Base-by-base conservation (phyloP, 169 alveolate genomes). In the Eimeria zaria region DNA sequence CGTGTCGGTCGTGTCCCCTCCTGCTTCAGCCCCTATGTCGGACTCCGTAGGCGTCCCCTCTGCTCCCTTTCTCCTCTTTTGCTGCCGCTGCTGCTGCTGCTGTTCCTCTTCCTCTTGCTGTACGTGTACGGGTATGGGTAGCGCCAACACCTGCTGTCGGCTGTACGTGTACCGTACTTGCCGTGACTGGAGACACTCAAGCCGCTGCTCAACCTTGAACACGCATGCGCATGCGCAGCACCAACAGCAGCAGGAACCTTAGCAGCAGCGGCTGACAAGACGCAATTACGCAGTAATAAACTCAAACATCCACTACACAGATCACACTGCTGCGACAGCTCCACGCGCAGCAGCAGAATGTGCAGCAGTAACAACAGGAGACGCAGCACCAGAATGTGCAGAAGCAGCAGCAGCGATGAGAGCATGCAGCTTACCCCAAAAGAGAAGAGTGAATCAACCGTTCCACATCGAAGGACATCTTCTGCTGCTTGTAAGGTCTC, bases 201-300 rank as follows among this genome's bases (percentile, higher is more conserved):
- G 46, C 27, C 96, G 84, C 76, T 93, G 96, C 71, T 93, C 96
- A 39, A 81, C 96, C 96, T 93, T 81, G 88, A 33, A 36, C n/a
- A 76, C 58, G 30, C 67, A 92, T 39, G 71, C 55, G 62, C 53
- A 58, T 5, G 51, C 9, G 74, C 78, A 69, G 39, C 24, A 46
- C 33, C 58, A 33, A 53, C 89, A 24, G 73, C 89, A 71, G 36
- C n/a, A 62, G 69, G 12, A 5, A 22, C 80, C 24, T 67, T 46
- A 85, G 76, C 91, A 20, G 41, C 46, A 20, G 27, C 64, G 46
- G 27, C n/a, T 12, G 90, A 8, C 36, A 74, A 24, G 16, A 33
- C 71, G 27, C 48, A 48, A 11, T 20, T 9, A 48, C 16, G 36
- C 53, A 53, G 20, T 18, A n/a, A 48, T 16, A 51, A 6, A 2